phyloP scores from a whole-genome alignment of 2,329 filamentous ascomycete genomes.

The Rosellinia necatrix region DNA sequence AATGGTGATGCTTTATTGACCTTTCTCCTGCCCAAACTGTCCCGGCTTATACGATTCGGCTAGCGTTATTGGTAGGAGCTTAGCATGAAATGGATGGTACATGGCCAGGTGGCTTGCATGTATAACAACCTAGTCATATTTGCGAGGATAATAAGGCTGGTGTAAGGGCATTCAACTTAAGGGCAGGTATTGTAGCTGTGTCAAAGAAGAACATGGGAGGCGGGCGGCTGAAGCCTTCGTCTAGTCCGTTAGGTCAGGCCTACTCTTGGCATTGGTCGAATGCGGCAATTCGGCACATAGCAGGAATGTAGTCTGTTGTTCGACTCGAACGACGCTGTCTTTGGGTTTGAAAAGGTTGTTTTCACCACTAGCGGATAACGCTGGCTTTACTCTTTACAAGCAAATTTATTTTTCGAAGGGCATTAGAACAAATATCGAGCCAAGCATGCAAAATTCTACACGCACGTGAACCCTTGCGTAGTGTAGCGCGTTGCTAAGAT shows the following conservation, averaged over 20 bases:
- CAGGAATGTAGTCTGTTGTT: too few species aligned
- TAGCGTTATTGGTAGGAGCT: neutral
- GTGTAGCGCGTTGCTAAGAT: constrained; percentile 4
- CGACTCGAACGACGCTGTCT: too few species aligned
- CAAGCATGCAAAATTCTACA: neutral
- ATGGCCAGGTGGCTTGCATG: neutral
- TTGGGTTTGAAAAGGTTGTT: too few species aligned
- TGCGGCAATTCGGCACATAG: too few species aligned
- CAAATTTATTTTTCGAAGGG: neutral
- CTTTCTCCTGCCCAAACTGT: constrained; percentile 23
- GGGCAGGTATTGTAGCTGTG: too few species aligned
- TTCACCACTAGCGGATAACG: neutral
- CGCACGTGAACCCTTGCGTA: constrained; percentile 3
- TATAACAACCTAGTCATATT: constrained; percentile 3
- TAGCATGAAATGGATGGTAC: constrained; percentile 8
- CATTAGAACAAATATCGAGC: neutral
- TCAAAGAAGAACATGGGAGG: neutral
- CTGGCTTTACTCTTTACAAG: neutral
- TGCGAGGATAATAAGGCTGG: constrained; percentile 2
- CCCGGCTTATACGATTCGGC: neutral
- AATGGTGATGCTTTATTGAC: constrained; percentile 8
- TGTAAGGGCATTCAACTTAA: neutral
- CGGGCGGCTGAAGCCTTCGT: neutral
- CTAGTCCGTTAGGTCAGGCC: neutral
- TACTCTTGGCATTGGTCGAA: neutral